Conservation (phyloP, 129 eudicot species). For the Flaveria linearis region DNA sequence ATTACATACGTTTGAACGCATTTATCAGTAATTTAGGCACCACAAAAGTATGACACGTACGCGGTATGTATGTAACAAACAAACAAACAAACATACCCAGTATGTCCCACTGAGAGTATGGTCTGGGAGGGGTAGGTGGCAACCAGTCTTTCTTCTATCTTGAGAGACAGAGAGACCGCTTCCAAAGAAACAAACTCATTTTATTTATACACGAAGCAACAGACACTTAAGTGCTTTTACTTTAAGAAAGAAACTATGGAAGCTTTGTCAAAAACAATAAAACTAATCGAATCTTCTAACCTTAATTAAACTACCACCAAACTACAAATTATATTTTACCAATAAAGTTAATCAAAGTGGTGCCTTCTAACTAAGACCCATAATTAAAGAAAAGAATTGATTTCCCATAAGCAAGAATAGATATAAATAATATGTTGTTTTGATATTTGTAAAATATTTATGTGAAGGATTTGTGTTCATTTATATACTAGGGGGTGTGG, state of each 20-base stretch:
- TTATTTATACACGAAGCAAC: too few species aligned
- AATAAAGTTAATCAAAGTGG: background rate
- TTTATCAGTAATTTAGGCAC: too few species aligned
- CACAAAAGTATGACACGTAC: background rate
- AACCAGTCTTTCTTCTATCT: too few species aligned
- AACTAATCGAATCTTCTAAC: conserved; percentile 11
- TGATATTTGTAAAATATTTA: background rate
- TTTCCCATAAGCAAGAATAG: background rate
- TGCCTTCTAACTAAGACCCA: conserved; percentile 14
- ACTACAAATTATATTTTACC: background rate
- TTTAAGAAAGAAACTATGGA: conserved; percentile 21
- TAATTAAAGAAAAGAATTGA: background rate
- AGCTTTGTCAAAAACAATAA: background rate
- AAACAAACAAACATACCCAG: too few species aligned
- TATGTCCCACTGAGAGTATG: too few species aligned
- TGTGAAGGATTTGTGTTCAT: too few species aligned
- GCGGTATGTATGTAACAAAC: background rate
- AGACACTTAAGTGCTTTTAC: background rate
- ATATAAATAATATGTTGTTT: background rate
- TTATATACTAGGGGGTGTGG: too few species aligned
- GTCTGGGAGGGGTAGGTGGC: too few species aligned
- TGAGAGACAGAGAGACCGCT: too few species aligned
- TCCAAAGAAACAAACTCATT: too few species aligned
- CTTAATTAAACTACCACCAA: conserved; percentile 4
- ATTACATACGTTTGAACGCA: background rate